Conservation (phyloP, 352 stramenopile genomes). For the Phytopythium mirpurense region DNA sequence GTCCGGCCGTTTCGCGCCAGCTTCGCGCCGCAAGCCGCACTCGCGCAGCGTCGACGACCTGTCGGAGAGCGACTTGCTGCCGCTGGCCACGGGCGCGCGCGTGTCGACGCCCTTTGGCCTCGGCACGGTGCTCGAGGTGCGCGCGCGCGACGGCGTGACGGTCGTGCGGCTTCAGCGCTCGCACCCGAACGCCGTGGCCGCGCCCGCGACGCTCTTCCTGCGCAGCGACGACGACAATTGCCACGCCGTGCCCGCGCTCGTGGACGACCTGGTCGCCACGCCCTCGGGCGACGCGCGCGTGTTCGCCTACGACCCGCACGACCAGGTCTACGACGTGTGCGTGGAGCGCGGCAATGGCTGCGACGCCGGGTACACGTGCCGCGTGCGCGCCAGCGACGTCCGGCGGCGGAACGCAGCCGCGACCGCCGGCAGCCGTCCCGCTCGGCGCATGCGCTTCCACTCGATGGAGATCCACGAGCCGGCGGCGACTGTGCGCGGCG, state of each 20-base stretch:
- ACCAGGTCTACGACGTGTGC: constrained; percentile 52
- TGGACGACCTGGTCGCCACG: constrained; percentile 55
- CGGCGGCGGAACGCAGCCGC: constrained; percentile 20
- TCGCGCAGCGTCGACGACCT: constrained; percentile 33
- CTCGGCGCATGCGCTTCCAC: constrained; percentile 26
- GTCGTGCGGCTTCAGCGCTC: constrained; percentile 41
- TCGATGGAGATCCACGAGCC: constrained; percentile 13
- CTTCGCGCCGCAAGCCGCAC: constrained; percentile 6
- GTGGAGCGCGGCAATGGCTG: constrained; percentile 19
- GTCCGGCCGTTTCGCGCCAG: constrained; percentile 2
- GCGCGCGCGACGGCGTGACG: constrained; percentile 44
- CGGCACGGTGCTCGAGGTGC: constrained; percentile 45
- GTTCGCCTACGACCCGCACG: constrained; percentile 35
- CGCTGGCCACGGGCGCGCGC: constrained; percentile 30
- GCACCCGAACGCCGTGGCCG: constrained; percentile 20
- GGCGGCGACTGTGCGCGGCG: constrained; percentile 7
- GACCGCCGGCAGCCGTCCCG: constrained; percentile 10
- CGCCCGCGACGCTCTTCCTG: constrained; percentile 27
- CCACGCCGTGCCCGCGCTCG: constrained; percentile 49
- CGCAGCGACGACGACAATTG: constrained; percentile 32
- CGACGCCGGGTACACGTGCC: constrained; percentile 32
- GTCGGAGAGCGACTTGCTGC: constrained; percentile 33
- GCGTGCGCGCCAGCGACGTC: constrained; percentile 34
- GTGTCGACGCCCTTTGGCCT: constrained; percentile 65
- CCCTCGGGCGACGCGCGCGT: constrained; percentile 48